Evolutionary conservation across 768 basidiomycete species (phyloP).

Genomic region (Naganishia randhawae): DNA sequence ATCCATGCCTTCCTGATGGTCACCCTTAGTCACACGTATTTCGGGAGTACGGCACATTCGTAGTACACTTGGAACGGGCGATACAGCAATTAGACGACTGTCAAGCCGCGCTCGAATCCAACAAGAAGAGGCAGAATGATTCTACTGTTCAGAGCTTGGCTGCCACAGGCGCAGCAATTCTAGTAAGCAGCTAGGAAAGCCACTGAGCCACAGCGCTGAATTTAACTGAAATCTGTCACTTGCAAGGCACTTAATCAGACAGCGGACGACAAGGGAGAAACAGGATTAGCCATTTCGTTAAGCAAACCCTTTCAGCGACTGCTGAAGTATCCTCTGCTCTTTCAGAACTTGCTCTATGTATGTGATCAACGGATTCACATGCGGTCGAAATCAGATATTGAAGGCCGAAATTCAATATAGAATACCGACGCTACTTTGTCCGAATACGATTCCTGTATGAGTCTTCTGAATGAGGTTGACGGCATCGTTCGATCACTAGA

Average conservation of each 20-base stretch:
- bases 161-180: neutral
- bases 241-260: slow-evolving; percentile 64
- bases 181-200: neutral
- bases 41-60: slow-evolving; percentile 87
- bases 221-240: neutral
- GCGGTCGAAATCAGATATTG: neutral
- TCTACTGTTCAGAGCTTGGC: neutral
- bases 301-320: slow-evolving; percentile 96
- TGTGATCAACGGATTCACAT: neutral
- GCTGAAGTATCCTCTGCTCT: slow-evolving; percentile 92
- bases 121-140: slow-evolving; percentile 8
- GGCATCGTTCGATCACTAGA: slow-evolving; percentile 93
- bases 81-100: slow-evolving; percentile 80
- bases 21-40: slow-evolving; percentile 76
- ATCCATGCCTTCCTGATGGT: neutral
- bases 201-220: neutral
- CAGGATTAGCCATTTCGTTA: slow-evolving; percentile 86
- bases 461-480: slow-evolving; percentile 97
- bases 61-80: slow-evolving; percentile 87
- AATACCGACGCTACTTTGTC: slow-evolving; percentile 89
- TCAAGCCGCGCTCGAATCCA: slow-evolving; percentile 54
- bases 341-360: slow-evolving; percentile 86
- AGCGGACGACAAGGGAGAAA: slow-evolving; percentile 83
- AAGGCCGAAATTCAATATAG: neutral
- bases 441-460: slow-evolving; percentile 86